A percentile compares a stretch with the other conserved stretches of the same genome.
Conservation (phyloP, 2,329 filamentous ascomycete species). For the Alternaria arbusti region DNA sequence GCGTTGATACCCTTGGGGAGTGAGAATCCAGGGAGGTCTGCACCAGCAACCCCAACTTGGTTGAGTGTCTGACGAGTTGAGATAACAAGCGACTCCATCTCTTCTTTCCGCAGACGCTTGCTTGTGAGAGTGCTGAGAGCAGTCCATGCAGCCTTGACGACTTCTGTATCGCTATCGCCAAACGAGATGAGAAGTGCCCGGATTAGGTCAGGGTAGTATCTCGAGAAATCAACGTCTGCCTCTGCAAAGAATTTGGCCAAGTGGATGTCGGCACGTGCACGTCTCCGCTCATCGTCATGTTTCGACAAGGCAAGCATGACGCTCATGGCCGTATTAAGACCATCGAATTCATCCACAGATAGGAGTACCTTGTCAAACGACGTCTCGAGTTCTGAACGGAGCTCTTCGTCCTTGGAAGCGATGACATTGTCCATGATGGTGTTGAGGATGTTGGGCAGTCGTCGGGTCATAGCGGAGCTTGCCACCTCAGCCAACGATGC, state of each 20-base stretch:
- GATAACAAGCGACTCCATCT: slow-evolving; percentile 91
- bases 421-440: slow-evolving; percentile 93
- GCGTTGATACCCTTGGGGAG: slow-evolving; percentile 97
- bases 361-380: slow-evolving; percentile 90
- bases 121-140: slow-evolving; percentile 82
- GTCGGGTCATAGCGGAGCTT: slow-evolving; percentile 86
- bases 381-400: slow-evolving; percentile 73
- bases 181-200: slow-evolving; percentile 90
- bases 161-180: slow-evolving; percentile 80
- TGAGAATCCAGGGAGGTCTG: slow-evolving; percentile 83
- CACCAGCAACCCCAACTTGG: slow-evolving; percentile 85
- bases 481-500: slow-evolving; percentile 94
- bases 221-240: slow-evolving; percentile 85
- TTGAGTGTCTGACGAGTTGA: slow-evolving; percentile 86
- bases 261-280: slow-evolving; percentile 78
- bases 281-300: slow-evolving; percentile 87
- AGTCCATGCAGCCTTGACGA: slow-evolving; percentile 88
- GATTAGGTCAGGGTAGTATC: slow-evolving; percentile 95
- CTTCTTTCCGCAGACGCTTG: slow-evolving; percentile 89
- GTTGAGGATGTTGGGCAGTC: slow-evolving; percentile 88
- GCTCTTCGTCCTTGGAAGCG: slow-evolving; percentile 73
- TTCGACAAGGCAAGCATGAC: slow-evolving; percentile 87
- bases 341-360: slow-evolving; percentile 95
- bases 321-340: slow-evolving; percentile 94
- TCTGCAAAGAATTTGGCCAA: slow-evolving; percentile 85